phyloP scores from a whole-genome alignment of 2,329 filamentous ascomycete species.

The Apiospora pterosperma region DNA sequence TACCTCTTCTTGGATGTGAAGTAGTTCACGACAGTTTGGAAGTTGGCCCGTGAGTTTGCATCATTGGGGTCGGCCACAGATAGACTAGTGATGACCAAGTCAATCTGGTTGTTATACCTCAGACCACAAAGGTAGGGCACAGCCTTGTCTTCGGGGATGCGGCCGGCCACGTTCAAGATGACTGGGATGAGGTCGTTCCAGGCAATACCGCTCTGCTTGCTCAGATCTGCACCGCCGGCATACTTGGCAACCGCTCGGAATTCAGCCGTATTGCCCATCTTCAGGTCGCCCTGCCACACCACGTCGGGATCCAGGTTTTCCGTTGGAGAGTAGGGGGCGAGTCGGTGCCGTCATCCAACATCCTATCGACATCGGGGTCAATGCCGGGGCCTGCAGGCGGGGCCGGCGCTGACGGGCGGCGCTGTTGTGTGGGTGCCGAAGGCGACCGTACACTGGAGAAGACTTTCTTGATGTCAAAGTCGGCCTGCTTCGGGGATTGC shows the following conservation, averaged over 20 bases:
- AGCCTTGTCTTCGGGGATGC: slow-evolving; percentile 78
- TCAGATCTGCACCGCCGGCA: slow-evolving; percentile 79
- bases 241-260: slow-evolving; percentile 77
- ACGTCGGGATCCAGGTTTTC: slow-evolving; percentile 70
- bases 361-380: slow-evolving; percentile 85
- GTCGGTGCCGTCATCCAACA: slow-evolving; percentile 78
- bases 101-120: slow-evolving; percentile 76
- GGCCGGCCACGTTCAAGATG: slow-evolving; percentile 67
- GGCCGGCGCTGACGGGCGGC: slow-evolving; percentile 46
- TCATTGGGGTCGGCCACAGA: slow-evolving; percentile 54
- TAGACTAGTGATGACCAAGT: slow-evolving; percentile 78
- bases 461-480: slow-evolving; percentile 83
- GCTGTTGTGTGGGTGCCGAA: slow-evolving; percentile 39
- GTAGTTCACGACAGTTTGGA: slow-evolving; percentile 80
- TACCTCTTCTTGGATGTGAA: slow-evolving; percentile 80
- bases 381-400: slow-evolving; percentile 57
- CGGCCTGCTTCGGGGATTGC: slow-evolving; percentile 50
- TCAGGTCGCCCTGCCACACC: slow-evolving; percentile 73
- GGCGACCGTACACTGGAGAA: slow-evolving; percentile 82
- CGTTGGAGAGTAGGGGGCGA: slow-evolving; percentile 82
- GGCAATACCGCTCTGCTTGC: slow-evolving; percentile 41
- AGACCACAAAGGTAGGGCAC: slow-evolving; percentile 89
- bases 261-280: slow-evolving; percentile 74
- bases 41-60: slow-evolving; percentile 57
- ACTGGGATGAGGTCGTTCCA: slow-evolving; percentile 77